These are phyloP conservation scores for Russula brevipes DNA, from an alignment of 768 basidiomycete species.

Conservation along the genomic window DNA sequence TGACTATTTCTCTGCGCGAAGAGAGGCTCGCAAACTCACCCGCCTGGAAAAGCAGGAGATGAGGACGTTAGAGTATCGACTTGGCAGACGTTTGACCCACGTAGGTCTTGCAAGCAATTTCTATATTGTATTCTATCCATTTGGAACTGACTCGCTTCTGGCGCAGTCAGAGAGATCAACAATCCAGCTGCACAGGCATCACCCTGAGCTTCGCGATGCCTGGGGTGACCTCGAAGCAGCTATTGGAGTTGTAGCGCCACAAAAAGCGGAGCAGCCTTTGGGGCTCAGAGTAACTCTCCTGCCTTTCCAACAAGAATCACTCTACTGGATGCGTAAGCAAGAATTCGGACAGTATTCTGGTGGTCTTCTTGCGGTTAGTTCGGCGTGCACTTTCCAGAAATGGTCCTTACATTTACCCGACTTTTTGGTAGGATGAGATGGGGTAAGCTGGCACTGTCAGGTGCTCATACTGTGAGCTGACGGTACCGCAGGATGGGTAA, in stretches of 20 bases:
- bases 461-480: slow-evolving; percentile 13
- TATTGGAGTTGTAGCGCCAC: slow-evolving; percentile 56
- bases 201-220: slow-evolving; percentile 74
- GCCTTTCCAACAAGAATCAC: slow-evolving; percentile 93
- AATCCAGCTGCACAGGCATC: slow-evolving; percentile 57
- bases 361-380: slow-evolving; percentile 81
- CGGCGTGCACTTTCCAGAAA: neutral
- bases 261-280: slow-evolving; percentile 70
- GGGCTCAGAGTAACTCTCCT: slow-evolving; percentile 82
- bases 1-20: slow-evolving; percentile 7
- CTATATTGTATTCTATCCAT: neutral
- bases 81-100: slow-evolving; percentile 72
- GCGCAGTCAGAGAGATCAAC: slow-evolving; percentile 65
- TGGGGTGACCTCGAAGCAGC: slow-evolving; percentile 81
- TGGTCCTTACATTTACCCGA: slow-evolving; percentile 9
- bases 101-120: slow-evolving; percentile 37
- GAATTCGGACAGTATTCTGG: slow-evolving; percentile 84
- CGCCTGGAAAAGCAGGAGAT: slow-evolving; percentile 26
- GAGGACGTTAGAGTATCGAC: slow-evolving; percentile 41
- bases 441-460: slow-evolving; percentile 49
- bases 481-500: slow-evolving; percentile 69
- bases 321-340: slow-evolving; percentile 95
- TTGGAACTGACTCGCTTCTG: slow-evolving; percentile 14
- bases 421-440: slow-evolving; percentile 74
- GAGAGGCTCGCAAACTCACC: slow-evolving; percentile 11